Evolutionary conservation across 352 stramenopile species (phyloP), one percentile per base, ranked within the genome.

Genomic region (Phytophthora lateralis): DNA sequence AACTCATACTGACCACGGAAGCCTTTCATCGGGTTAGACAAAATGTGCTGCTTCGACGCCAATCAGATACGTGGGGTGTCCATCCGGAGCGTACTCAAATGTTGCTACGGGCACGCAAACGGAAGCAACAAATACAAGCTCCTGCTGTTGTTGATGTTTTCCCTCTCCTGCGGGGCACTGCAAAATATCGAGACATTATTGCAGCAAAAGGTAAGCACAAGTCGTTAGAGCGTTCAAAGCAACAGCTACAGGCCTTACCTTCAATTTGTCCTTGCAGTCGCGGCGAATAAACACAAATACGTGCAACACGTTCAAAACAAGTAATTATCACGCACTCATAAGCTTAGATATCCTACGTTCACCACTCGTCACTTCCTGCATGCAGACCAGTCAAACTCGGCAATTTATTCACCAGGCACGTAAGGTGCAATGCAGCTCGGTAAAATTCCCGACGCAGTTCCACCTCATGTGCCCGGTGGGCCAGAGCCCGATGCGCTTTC

Each of bases 11-110:
- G 4, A 30, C 64, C 3, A 54, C 64, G 0, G 17, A 53, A 10
- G 34, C 46, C 32, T 89, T 89, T 46, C 59, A 32, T 2, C 48
- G 45, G 15, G 61, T 69, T 2, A 56, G 60, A 2, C 51, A 55
- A n/a, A 48, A 37, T 12, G 27, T 44, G 0, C 39, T 67, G 9
- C 50, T 66, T 39, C 52, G 52, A 2, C 53, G 57, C 0, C 65
- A 78, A 42, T 24, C 26, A 6, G 34, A 72, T 53, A 60, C 58
- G 0, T 72, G 69, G 65, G 21, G 11, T 20, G 39, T 50, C 9
- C 65, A 72, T 56, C 30, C 55, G 1, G 42, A 66, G 24, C 59
- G 55, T 24, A 61, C 74, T 47, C 32, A 70, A 6, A 49, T 60
- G 20, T 26, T 78, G 35, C 20, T 69, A 18, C 65, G 53, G 10